Evolutionary conservation across 345 rosid species (phyloP).

Genomic region (Carallia brachiata): DNA sequence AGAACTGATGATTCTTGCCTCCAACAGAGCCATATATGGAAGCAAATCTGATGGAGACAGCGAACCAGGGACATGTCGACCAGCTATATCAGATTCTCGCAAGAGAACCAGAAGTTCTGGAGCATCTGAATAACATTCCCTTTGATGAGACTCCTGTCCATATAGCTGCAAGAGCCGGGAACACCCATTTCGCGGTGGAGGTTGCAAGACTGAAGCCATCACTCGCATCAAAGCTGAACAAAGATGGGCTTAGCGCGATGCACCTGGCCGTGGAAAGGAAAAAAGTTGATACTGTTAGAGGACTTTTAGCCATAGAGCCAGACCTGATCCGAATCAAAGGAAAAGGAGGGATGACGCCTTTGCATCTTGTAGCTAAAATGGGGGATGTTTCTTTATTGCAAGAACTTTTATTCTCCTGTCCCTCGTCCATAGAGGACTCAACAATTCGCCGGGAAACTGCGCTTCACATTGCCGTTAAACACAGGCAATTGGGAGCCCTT

Average conservation of each 20-base stretch:
- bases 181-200: conserved; percentile 27
- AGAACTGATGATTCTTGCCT: not conserved
- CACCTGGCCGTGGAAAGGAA: conserved; percentile 17
- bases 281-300: not conserved
- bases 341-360: conserved; percentile 20
- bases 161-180: conserved; percentile 25
- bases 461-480: conserved; percentile 17
- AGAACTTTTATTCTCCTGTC: not conserved
- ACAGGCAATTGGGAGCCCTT: not conserved
- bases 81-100: conserved; percentile 17
- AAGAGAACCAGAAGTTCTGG: conserved; percentile 19
- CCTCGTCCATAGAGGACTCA: conserved; percentile 22
- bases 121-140: conserved; percentile 6
- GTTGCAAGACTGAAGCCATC: conserved; percentile 21
- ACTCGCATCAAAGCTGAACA: conserved; percentile 17
- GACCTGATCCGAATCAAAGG: conserved; percentile 24
- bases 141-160: conserved; percentile 37
- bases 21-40: not conserved
- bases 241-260: conserved; percentile 15
- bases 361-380: conserved; percentile 16
- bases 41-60: conserved; percentile 9
- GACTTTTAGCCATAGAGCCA: conserved; percentile 4
- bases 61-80: conserved; percentile 20
- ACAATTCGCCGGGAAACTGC: conserved; percentile 22
- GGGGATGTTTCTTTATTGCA: conserved; percentile 6